A percentile compares a stretch with the other conserved stretches of the same genome.
phyloP scores from a whole-genome alignment of 129 eudicot genomes.

The Tagetes erecta region DNA sequence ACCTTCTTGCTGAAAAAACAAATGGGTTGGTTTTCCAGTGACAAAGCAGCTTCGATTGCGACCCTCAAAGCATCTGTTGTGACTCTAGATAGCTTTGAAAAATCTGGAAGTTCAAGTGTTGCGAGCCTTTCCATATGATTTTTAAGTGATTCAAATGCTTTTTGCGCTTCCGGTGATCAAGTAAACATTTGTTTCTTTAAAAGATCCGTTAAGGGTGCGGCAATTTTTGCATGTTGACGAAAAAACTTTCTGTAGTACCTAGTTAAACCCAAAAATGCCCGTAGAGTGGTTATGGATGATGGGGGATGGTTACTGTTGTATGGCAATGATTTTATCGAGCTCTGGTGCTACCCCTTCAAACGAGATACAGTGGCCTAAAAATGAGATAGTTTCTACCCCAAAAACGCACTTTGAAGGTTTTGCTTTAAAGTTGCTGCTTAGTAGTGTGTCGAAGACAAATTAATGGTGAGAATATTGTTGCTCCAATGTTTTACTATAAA shows the following conservation, averaged over 20 bases:
- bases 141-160: too few species aligned
- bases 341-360: not conserved
- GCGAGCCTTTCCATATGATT: too few species aligned
- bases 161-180: not conserved
- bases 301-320: not conserved
- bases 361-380: not conserved
- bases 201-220: not conserved
- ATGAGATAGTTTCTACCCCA: not conserved
- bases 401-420: not conserved
- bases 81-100: too few species aligned
- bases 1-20: too few species aligned
- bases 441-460: not conserved
- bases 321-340: not conserved
- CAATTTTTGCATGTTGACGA: not conserved
- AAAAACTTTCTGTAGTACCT: not conserved
- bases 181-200: too few species aligned
- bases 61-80: too few species aligned
- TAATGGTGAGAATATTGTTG: too few species aligned
- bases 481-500: not conserved
- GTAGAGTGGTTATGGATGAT: not conserved
- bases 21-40: too few species aligned
- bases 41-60: too few species aligned
- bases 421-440: not conserved
- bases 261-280: not conserved
- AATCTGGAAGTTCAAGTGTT: too few species aligned